phyloP scores from a whole-genome alignment of 108 stramenopile species.

The Cyclostephanos tholiformis region DNA sequence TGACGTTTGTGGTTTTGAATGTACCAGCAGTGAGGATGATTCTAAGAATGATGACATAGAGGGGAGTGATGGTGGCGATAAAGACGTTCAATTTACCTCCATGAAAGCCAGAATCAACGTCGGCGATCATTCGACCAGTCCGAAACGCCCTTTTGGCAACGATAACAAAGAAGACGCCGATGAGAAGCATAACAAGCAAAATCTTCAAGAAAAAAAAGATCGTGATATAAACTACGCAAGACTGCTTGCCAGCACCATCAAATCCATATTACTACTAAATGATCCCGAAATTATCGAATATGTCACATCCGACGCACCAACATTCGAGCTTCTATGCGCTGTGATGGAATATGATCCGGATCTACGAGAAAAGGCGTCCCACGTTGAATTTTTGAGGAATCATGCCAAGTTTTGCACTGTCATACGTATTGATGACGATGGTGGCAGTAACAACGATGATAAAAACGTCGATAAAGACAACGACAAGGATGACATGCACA shows the following conservation, averaged over 20 bases:
- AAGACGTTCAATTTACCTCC: neutral
- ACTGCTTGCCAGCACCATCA: constrained; percentile 69
- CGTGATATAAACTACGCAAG: constrained; percentile 56
- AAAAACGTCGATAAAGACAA: neutral
- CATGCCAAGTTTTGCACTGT: constrained; percentile 81
- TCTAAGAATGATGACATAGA: constrained; percentile 8
- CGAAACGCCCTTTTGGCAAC: neutral
- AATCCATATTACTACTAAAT: constrained; percentile 83
- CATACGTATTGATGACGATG: constrained; percentile 69
- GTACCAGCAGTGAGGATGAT: constrained; percentile 12
- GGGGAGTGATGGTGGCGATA: neutral
- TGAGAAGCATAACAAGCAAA: neutral
- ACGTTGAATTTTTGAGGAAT: constrained; percentile 75
- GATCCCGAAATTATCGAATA: constrained; percentile 87
- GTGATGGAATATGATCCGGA: constrained; percentile 87
- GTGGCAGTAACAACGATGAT: neutral
- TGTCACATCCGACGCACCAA: constrained; percentile 61
- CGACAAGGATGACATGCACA: neutral
- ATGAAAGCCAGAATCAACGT: constrained; percentile 15
- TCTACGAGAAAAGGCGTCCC: constrained; percentile 78
- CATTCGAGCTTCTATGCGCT: constrained; percentile 75
- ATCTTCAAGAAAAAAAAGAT: neutral
- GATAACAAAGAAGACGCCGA: neutral
- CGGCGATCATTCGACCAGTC: neutral
- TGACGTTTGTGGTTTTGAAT: neutral